A percentile compares a stretch with the other conserved stretches of the same genome.
Conservation (phyloP, 441 rosid species). For the Sinapis alba region DNA sequence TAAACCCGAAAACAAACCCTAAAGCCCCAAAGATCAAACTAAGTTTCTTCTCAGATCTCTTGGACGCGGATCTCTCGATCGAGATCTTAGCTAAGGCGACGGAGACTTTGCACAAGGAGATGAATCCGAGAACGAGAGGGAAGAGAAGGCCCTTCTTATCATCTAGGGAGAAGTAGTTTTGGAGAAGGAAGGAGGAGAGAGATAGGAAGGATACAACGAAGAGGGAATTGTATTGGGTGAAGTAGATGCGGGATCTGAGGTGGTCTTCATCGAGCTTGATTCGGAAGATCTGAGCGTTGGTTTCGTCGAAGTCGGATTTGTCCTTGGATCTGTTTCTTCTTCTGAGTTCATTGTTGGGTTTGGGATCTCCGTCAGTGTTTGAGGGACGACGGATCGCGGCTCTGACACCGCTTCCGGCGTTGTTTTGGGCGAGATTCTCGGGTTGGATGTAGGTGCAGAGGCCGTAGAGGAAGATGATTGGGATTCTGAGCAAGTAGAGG, state of each 20-base stretch:
- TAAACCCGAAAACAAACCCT: constrained; percentile 68
- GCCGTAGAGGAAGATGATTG: constrained; percentile 66
- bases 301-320: constrained; percentile 84
- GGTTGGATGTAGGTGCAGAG: constrained; percentile 88
- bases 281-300: constrained; percentile 93
- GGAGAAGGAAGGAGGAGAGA: constrained; percentile 52
- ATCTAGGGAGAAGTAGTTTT: constrained; percentile 40
- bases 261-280: constrained; percentile 79
- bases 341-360: constrained; percentile 46
- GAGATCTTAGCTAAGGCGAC: constrained; percentile 56
- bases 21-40: constrained; percentile 53
- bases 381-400: constrained; percentile 83
- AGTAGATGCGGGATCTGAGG: constrained; percentile 70
- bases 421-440: constrained; percentile 55
- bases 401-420: constrained; percentile 48
- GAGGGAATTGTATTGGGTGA: constrained; percentile 53
- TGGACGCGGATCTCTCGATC: constrained; percentile 80
- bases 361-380: constrained; percentile 41
- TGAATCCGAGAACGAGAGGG: constrained; percentile 55
- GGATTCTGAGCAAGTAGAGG: constrained; percentile 60
- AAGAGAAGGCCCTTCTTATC: constrained; percentile 48
- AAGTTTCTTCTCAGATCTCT: constrained; percentile 72
- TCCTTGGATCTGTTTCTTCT: constrained; percentile 71
- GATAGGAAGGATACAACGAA: constrained; percentile 52
- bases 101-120: constrained; percentile 51